phyloP scores from a whole-genome alignment of 495 filamentous ascomycete species.

The Neurospora sp. region DNA sequence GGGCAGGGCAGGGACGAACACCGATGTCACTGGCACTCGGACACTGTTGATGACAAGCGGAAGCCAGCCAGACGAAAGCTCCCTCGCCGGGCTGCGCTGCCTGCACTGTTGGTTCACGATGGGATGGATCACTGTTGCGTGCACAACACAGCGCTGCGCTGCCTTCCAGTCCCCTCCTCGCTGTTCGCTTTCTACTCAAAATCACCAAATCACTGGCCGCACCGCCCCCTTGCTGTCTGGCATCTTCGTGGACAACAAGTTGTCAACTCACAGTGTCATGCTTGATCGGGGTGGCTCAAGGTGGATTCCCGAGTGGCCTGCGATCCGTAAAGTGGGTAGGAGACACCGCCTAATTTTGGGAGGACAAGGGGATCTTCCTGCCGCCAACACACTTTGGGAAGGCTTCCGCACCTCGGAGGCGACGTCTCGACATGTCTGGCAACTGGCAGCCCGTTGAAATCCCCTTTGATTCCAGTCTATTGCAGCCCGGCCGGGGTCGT shows the following conservation, averaged over 20 bases:
- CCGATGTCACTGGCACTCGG: neutral
- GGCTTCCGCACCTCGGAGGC: neutral
- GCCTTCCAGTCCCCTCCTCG: neutral
- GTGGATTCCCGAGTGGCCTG: neutral
- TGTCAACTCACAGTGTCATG: neutral
- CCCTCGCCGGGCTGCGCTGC: neutral
- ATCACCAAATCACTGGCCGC: conserved; percentile 4
- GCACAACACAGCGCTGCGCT: neutral
- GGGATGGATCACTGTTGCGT: neutral
- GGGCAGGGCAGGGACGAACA: conserved; percentile 3
- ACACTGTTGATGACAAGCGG: neutral
- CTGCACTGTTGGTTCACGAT: neutral
- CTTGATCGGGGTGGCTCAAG: neutral
- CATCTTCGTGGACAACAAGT: neutral
- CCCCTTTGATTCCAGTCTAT: neutral
- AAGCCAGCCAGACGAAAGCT: neutral
- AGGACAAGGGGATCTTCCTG: conserved; percentile 24
- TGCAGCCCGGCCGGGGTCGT: neutral
- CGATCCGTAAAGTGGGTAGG: conserved; percentile 7
- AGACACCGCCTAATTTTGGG: conserved; percentile 30
- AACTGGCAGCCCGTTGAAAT: neutral
- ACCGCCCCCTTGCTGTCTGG: conserved; percentile 5
- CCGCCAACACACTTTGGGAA: conserved; percentile 17
- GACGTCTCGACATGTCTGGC: neutral
- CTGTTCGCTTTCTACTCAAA: neutral